phyloP scores from a whole-genome alignment of 2,329 filamentous ascomycete species.

The Fusarium sp. region DNA sequence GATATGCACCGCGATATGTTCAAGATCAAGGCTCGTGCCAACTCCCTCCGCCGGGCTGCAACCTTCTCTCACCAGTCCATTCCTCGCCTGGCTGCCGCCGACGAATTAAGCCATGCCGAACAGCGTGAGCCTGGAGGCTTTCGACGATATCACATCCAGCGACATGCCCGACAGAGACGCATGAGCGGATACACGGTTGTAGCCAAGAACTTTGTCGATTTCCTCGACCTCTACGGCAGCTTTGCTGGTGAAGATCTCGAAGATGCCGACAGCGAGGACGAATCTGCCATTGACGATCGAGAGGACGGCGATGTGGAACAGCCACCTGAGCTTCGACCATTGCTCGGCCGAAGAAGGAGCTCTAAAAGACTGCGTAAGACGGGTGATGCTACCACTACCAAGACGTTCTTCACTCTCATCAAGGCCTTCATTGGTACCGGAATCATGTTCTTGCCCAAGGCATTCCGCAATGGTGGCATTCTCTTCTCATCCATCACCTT shows the following conservation, averaged over 20 bases:
- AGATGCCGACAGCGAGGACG: slow-evolving; percentile 69
- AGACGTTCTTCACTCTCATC: slow-evolving; percentile 83
- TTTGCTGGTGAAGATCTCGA: slow-evolving; percentile 82
- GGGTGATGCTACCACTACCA: slow-evolving; percentile 77
- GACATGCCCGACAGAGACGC: slow-evolving; percentile 58
- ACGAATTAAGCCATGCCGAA: slow-evolving; percentile 55
- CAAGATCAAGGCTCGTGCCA: slow-evolving; percentile 74
- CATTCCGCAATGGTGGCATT: slow-evolving; percentile 83
- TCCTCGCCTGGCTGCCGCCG: slow-evolving; percentile 50
- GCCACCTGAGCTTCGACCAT: slow-evolving; percentile 69
- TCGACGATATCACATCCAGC: slow-evolving; percentile 60
- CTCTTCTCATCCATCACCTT: slow-evolving; percentile 81
- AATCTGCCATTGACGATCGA: slow-evolving; percentile 67
- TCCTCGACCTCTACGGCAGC: slow-evolving; percentile 81
- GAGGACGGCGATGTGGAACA: slow-evolving; percentile 62
- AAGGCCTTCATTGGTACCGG: slow-evolving; percentile 86
- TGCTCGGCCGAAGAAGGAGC: slow-evolving; percentile 66
- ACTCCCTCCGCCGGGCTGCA: slow-evolving; percentile 69
- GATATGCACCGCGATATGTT: slow-evolving; percentile 86
- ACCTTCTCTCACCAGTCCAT: slow-evolving; percentile 74
- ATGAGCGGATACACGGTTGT: slow-evolving; percentile 64
- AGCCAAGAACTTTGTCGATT: slow-evolving; percentile 80
- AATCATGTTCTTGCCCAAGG: slow-evolving; percentile 86
- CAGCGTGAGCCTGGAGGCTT: slow-evolving; percentile 65
- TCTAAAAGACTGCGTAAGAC: slow-evolving; percentile 61